Percentiles rank a stretch among this genome's conserved stretches.
Evolutionary conservation across 139 green algal genomes (phyloP).

Genomic region (Eudorina sp.): DNA sequence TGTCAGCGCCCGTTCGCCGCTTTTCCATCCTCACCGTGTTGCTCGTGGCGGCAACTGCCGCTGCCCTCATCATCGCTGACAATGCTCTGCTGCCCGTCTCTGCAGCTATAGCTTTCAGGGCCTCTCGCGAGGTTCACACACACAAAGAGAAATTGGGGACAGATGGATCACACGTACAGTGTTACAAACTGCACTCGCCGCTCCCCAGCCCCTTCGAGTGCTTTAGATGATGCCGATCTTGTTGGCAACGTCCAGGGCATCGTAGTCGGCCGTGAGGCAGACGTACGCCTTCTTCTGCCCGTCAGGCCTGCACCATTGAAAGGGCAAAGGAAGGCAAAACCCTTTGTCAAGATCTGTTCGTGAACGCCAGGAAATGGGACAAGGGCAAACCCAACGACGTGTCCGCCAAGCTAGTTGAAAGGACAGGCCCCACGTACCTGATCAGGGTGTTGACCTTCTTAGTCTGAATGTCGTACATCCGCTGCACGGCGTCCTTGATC

Average conservation of each 20-base stretch:
- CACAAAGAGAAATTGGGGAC: background rate
- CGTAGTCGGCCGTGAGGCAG: constrained; percentile 94
- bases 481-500: constrained; percentile 94
- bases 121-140: no score
- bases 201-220: constrained; percentile 26
- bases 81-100: background rate
- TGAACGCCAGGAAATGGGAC: no score
- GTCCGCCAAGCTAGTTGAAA: no score
- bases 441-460: constrained; percentile 99
- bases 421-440: constrained; percentile 78
- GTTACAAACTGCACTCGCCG: constrained; percentile 22
- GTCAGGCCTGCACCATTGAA: constrained; percentile 81
- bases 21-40: no score
- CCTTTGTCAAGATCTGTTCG: background rate
- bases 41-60: no score
- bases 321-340: background rate
- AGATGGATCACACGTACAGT: constrained; percentile 1
- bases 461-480: constrained; percentile 98
- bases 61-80: no score
- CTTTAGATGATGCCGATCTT: constrained; percentile 99
- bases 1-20: no score
- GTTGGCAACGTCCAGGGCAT: constrained; percentile 99
- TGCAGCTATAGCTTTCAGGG: background rate
- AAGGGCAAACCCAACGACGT: no score
- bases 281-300: constrained; percentile 99